phyloP scores from a whole-genome alignment of 306 rosid genomes.

The Phaseolus lunatus region DNA sequence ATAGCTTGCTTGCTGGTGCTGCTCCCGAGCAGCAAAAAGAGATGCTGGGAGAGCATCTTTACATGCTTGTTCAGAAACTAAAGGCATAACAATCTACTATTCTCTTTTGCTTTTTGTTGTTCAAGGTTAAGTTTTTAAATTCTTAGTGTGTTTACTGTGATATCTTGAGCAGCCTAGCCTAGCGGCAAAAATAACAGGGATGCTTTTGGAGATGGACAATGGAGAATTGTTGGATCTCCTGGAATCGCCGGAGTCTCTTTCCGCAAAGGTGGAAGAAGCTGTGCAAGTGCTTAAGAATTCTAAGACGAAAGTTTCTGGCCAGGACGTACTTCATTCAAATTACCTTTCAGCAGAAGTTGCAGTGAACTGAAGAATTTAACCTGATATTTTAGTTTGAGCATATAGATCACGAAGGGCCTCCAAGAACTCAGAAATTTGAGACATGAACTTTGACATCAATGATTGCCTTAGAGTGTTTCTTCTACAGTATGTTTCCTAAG shows the following conservation, averaged over 20 bases:
- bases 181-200: conserved; percentile 88
- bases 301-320: conserved; percentile 64
- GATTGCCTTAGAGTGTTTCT: conserved; percentile 36
- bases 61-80: conserved; percentile 66
- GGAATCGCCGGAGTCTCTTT: conserved; percentile 81
- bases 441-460: conserved; percentile 41
- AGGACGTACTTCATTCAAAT: conserved; percentile 63
- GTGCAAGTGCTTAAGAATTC: conserved; percentile 80
- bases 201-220: conserved; percentile 96
- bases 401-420: conserved; percentile 39
- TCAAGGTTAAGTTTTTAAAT: conserved; percentile 21
- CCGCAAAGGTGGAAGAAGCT: conserved; percentile 84
- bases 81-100: conserved; percentile 54
- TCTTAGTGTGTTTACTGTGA: conserved; percentile 6
- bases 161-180: conserved; percentile 68
- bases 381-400: conserved; percentile 32
- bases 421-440: conserved; percentile 38
- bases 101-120: neutral
- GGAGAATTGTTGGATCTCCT: conserved; percentile 76
- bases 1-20: conserved; percentile 80
- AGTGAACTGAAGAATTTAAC: conserved; percentile 60
- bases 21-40: conserved; percentile 81
- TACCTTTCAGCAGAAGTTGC: conserved; percentile 81
- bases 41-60: conserved; percentile 80
- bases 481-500: conserved; percentile 37